Percentiles rank a stretch among this genome's conserved stretches.
phyloP scores from a whole-genome alignment of 345 rosid species.

The Microcos paniculata region DNA sequence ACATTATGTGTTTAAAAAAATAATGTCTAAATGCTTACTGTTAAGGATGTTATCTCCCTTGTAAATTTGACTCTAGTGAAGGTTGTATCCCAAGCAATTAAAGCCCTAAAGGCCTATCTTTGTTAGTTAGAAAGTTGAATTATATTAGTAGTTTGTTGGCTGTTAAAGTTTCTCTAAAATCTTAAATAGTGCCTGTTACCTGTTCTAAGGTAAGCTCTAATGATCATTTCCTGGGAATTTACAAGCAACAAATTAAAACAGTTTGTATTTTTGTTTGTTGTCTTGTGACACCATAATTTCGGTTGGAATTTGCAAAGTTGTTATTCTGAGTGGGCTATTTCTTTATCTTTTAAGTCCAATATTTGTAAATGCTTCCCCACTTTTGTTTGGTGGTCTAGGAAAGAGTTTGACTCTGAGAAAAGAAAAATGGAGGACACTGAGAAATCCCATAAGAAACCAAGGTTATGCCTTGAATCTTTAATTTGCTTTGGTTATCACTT shows the following conservation, averaged over 20 bases:
- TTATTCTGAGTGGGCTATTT: not conserved
- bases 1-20: no score
- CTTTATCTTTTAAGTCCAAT: not conserved
- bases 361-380: not conserved
- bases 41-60: no score
- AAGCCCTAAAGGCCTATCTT: no score
- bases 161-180: no score
- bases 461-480: slow-evolving; percentile 2
- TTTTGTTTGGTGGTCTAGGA: slow-evolving; percentile 26
- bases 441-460: slow-evolving; percentile 13
- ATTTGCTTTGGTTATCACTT: slow-evolving; percentile 10
- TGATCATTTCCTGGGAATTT: not conserved
- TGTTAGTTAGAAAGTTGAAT: no score
- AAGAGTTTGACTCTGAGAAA: slow-evolving; percentile 51
- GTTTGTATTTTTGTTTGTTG: not conserved
- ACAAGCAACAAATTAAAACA: not conserved
- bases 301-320: not conserved
- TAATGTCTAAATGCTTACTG: no score
- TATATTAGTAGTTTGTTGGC: no score
- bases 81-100: no score
- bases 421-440: slow-evolving; percentile 22
- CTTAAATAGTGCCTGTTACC: no score
- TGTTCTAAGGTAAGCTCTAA: no score
- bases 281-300: not conserved
- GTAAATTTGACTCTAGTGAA: no score